These are phyloP conservation scores for Choricystis sp. DNA, from an alignment of 139 green algal species.

Conservation along the genomic window DNA sequence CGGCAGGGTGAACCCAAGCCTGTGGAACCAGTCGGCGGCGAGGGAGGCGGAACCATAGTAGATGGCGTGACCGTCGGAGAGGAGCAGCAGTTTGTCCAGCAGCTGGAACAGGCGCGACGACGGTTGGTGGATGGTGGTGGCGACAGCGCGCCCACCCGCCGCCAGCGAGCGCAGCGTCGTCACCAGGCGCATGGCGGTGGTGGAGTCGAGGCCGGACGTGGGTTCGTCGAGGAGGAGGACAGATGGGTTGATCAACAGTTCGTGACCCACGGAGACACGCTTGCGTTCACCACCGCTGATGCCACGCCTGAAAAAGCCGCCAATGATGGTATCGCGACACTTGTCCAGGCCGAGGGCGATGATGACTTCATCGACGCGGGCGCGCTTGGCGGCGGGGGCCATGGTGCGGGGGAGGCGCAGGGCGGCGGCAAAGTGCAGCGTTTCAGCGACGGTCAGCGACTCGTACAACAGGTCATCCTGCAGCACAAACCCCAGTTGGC, in stretches of 20 bases:
- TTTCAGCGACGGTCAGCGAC: slow-evolving; percentile 57
- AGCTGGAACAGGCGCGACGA: slow-evolving; percentile 60
- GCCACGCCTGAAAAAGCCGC: slow-evolving; percentile 60
- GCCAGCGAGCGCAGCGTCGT: slow-evolving; percentile 49
- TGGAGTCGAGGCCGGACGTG: slow-evolving; percentile 68
- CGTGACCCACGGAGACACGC: slow-evolving; percentile 61
- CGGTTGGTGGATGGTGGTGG: slow-evolving; percentile 92
- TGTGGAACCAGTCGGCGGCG: slow-evolving; percentile 41
- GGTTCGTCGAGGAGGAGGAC: slow-evolving; percentile 76
- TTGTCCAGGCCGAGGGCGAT: slow-evolving; percentile 42
- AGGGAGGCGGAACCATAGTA: slow-evolving; percentile 59
- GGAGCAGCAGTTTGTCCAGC: slow-evolving; percentile 54
- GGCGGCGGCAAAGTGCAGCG: slow-evolving; percentile 57
- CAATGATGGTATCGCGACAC: slow-evolving; percentile 81
- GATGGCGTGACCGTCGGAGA: slow-evolving; percentile 47
- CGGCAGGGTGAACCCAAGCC: slow-evolving; percentile 35
- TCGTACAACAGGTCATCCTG: slow-evolving; percentile 83
- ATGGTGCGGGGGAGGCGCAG: slow-evolving; percentile 60
- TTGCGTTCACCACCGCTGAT: slow-evolving; percentile 90
- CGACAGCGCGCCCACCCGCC: slow-evolving; percentile 49
- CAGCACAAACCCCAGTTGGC: slow-evolving; percentile 7
- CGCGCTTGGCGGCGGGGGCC: slow-evolving; percentile 32
- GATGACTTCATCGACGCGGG: slow-evolving; percentile 54
- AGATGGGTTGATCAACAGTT: slow-evolving; percentile 86
- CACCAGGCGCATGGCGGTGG: slow-evolving; percentile 77